Evolutionary conservation across 2,329 filamentous ascomycete species (phyloP), one percentile per base, ranked within the genome.

Genomic region (Monosporascus sp.): DNA sequence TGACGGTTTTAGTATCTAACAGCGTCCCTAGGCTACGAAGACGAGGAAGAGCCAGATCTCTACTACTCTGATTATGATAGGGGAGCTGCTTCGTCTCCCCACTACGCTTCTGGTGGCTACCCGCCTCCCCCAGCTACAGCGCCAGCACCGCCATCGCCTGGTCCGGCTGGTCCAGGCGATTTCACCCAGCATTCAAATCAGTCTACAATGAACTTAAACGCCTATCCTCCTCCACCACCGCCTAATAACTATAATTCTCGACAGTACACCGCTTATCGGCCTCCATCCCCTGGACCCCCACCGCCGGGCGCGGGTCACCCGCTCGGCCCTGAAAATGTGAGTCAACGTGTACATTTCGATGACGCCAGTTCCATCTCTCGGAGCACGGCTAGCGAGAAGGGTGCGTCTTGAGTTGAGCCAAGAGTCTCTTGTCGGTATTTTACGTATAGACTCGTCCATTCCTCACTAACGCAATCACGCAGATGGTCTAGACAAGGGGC

Each of bases 301-400:
- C 60, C 63, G 11, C 57, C 55, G 45, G 55, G 54, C 48, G 22
- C 51, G 39, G 52, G 57, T 42, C 57, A 58, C 48, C 57, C 51
- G 36, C 57, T 62, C 22, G 63, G 62, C 25, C 66, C 66, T 62
- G 65, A 68, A 62, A 61, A 68, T 65, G 65, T 68, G 66, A 68
- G 65, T 67, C 61, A 54, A 58, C 52, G 55, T 59, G 58, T 61
- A 55, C 55, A 57, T 49, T 58, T 56, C 49, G 58, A 53, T 65
- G 61, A 60, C 55, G 50, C 51, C 58, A 54, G 53, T 54, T 60
- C 60, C 57, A 58, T 59, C 54, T 58, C 60, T 56, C 58, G 58
- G 62, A 63, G 64, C 58, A 57, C 60, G 53, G 57, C 61, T 65
- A 59, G 56, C 62, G 57, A 63, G 61, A 59, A 67, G 63, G 65